These are phyloP conservation scores for Salix caprea DNA, from an alignment of 345 rosid species.

Conservation along the genomic window DNA sequence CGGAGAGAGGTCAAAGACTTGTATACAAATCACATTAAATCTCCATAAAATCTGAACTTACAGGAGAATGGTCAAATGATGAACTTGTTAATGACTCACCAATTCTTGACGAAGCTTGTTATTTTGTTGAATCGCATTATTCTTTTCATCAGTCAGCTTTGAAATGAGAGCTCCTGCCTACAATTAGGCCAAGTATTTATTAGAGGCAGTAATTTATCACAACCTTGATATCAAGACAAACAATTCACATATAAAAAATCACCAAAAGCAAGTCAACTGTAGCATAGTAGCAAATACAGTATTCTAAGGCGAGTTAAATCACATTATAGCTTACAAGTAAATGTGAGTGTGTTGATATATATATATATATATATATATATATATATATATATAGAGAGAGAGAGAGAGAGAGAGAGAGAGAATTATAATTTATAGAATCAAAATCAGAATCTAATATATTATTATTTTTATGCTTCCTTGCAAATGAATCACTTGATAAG, in stretches of 20 bases:
- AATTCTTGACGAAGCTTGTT: slow-evolving; percentile 60
- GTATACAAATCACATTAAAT: not conserved
- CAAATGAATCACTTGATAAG: not conserved
- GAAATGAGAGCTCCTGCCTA: slow-evolving; percentile 52
- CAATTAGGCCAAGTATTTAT: slow-evolving; percentile 12
- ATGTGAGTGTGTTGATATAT: not conserved
- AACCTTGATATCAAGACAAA: not conserved
- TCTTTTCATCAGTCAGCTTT: slow-evolving; percentile 62
- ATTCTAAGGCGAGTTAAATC: not conserved
- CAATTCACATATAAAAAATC: not conserved
- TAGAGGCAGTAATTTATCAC: not conserved
- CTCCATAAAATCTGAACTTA: not conserved
- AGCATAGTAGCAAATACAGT: not conserved
- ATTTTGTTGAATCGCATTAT: slow-evolving; percentile 50
- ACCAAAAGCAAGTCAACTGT: not conserved
- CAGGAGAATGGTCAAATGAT: not conserved
- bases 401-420: not conserved
- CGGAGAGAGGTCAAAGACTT: not conserved
- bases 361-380: too few relatives aligned
- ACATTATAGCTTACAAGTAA: not conserved
- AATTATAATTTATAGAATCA: too few relatives aligned
- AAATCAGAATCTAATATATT: too few relatives aligned
- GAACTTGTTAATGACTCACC: slow-evolving; percentile 36
- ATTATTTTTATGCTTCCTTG: not conserved
- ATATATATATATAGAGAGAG: too few relatives aligned